Conservation (phyloP, 208 protist species). For the Leishmania braziliensis region DNA sequence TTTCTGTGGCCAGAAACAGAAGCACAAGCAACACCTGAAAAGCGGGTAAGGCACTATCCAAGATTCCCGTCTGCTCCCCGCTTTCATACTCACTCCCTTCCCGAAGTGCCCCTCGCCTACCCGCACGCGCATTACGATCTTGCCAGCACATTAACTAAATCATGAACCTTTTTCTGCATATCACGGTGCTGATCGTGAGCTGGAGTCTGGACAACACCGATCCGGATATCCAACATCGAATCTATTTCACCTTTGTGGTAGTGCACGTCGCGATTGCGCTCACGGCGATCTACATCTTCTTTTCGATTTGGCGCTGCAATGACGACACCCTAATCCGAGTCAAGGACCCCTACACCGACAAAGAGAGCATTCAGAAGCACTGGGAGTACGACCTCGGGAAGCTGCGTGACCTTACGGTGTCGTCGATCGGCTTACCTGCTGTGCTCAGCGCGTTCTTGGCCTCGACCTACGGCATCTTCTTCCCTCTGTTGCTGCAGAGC, state of each 20-base stretch:
- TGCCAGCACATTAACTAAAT: not conserved
- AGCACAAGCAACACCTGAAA: not conserved
- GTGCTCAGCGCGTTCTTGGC: constrained; percentile 57
- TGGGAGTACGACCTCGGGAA: constrained; percentile 76
- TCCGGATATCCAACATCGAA: constrained; percentile 53
- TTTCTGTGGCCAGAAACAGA: not conserved
- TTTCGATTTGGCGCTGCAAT: constrained; percentile 45
- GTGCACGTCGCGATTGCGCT: constrained; percentile 56
- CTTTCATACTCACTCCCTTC: not conserved
- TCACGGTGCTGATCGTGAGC: constrained; percentile 70
- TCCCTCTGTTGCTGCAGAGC: constrained; percentile 87
- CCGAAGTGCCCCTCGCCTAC: not conserved
- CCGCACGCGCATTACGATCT: not conserved
- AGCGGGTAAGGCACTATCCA: not conserved
- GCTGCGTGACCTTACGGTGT: constrained; percentile 71
- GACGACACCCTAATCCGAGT: constrained; percentile 50
- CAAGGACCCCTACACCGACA: constrained; percentile 57
- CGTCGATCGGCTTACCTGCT: constrained; percentile 56
- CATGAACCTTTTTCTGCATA: constrained; percentile 77
- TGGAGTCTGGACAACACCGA: constrained; percentile 88
- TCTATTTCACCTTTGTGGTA: constrained; percentile 55
- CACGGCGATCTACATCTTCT: constrained; percentile 50
- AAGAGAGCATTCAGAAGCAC: constrained; percentile 45
- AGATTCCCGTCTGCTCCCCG: not conserved
- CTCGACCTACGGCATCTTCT: constrained; percentile 51